These are phyloP conservation scores for Exophiala mesophila DNA, from an alignment of 2,329 filamentous ascomycete genomes.

Conservation along the genomic window DNA sequence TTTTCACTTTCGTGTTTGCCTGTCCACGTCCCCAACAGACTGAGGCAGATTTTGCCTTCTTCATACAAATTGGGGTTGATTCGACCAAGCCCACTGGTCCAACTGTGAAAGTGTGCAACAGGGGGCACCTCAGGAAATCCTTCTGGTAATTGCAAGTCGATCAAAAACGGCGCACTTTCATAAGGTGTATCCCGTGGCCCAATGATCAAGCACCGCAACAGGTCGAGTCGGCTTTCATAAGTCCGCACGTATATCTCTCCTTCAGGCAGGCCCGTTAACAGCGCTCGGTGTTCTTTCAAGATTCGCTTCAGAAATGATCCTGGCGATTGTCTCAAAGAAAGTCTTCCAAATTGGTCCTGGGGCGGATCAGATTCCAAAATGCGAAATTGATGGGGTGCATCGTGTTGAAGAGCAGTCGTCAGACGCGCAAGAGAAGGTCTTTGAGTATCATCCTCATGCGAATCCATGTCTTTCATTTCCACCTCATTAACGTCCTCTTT, in stretches of 20 bases:
- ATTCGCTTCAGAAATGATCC: conserved; percentile 44
- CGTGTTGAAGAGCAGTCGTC: conserved; percentile 3
- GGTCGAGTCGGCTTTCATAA: conserved; percentile 56
- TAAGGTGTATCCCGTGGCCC: conserved; percentile 58
- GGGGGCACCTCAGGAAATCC: conserved; percentile 51
- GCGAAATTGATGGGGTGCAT: conserved; percentile 32
- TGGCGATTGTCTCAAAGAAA: too few species aligned
- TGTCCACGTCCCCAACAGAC: conserved; percentile 57
- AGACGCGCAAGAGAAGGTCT: conserved; percentile 4
- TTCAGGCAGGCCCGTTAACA: conserved; percentile 49
- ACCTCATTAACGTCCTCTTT: conserved; percentile 9
- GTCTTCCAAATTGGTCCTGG: conserved; percentile 40
- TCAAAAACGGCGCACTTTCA: conserved; percentile 56
- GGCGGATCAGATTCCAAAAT: conserved; percentile 42
- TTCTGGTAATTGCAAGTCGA: conserved; percentile 51
- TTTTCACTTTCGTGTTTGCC: conserved; percentile 47
- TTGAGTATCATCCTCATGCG: too few species aligned
- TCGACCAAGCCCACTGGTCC: conserved; percentile 49
- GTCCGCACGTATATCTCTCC: conserved; percentile 53
- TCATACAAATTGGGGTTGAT: conserved; percentile 61
- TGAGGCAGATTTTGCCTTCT: conserved; percentile 58
- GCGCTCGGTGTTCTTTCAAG: conserved; percentile 55
- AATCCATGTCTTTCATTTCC: conserved; percentile 16
- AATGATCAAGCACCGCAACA: conserved; percentile 55
- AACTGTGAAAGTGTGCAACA: conserved; percentile 55